Conservation (phyloP, 2,329 filamentous ascomycete genomes). For the Amphichorda felina region DNA sequence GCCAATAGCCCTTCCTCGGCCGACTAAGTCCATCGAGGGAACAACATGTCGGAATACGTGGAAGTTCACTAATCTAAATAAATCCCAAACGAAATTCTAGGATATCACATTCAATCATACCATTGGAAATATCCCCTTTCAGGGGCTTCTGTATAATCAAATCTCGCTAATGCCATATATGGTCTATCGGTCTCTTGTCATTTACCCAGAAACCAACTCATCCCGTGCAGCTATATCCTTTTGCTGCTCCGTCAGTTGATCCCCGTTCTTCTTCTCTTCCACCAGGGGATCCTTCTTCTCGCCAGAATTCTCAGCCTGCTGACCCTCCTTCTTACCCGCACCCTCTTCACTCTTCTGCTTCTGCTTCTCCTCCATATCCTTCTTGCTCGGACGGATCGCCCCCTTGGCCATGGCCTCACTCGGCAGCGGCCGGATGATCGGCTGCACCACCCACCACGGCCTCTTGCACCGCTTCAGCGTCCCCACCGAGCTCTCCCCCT, state of each 20-base stretch:
- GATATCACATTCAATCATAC: too few species aligned
- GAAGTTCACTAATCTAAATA: too few species aligned
- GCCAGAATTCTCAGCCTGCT: conserved; percentile 8
- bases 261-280: background rate
- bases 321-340: conserved; percentile 27
- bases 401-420: conserved; percentile 80
- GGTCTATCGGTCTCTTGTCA: too few species aligned
- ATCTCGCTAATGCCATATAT: too few species aligned
- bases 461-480: conserved; percentile 63
- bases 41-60: too few species aligned
- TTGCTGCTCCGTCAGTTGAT: conserved; percentile 4
- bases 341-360: conserved; percentile 20
- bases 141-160: too few species aligned
- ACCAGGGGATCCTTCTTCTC: too few species aligned
- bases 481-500: conserved; percentile 48
- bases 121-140: too few species aligned
- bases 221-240: conserved; percentile 13
- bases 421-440: conserved; percentile 75
- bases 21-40: too few species aligned
- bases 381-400: conserved; percentile 63
- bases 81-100: too few species aligned
- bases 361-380: conserved; percentile 33
- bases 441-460: conserved; percentile 85
- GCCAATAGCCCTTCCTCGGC: too few species aligned
- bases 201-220: conserved; percentile 13